Evolutionary conservation across 2,329 filamentous ascomycete species (phyloP), one percentile per base, ranked within the genome.

Genomic region (Aspergillus aculeatinus): DNA sequence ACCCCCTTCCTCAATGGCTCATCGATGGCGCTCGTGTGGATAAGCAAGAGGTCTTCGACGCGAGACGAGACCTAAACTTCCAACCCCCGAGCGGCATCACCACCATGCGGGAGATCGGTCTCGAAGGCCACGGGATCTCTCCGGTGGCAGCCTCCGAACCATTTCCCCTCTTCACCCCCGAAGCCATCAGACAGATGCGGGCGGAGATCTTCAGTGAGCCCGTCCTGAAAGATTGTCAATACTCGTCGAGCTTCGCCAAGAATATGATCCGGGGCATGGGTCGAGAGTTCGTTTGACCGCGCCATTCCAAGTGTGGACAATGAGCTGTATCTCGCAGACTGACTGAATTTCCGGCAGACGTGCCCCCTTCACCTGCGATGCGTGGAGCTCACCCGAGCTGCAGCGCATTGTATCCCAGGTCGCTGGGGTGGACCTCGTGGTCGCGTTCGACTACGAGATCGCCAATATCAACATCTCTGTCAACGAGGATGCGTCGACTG

Each of bases 321-420:
- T 21, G 29, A 55, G 39, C 48, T 25, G 42, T 16, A 14, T 86
- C 74, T 77, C 2, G 1, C 16, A 4, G 7, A 7, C 3, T 12
- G 79, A 76, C 31, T 39, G 12, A 21, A 0, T 52, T 29, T 9
- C 5, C 2, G 7, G 7, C 27, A 85, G 83, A 59, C 82, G 84
- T 60, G 85, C 85, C 0, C 85, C 86, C 0, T 89, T 89, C 63
- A 82, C 83, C 2, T 85, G 86, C 64, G 83, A 81, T 58, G 82
- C 81, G 4, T 87, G 84, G 85, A 81, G 79, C 53, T 79, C 80
- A 48, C 80, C 83, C 0, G 79, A 84, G 53, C 80, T 83, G 2
- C 78, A 86, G 3, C 73, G 76, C 9, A 80, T 81, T 64, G 77
- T 87, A 55, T 86, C 83, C 2, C 77, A 81, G 60, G 80, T 86